These are phyloP conservation scores for Musa schizocarpa DNA, from an alignment of 176 grass and related monocot genomes.

Conservation along the genomic window DNA sequence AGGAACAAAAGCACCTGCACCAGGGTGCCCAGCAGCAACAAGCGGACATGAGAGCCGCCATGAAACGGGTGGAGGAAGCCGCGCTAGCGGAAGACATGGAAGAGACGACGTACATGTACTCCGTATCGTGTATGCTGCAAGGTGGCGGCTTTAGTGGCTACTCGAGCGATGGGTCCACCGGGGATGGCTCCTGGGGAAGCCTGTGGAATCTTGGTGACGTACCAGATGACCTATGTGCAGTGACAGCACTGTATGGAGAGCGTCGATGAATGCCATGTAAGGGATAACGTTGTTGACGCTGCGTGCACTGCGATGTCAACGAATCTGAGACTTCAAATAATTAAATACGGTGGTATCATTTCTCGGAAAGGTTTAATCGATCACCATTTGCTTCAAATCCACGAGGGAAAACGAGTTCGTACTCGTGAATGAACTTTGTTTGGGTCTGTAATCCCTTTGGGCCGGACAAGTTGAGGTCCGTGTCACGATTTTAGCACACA, in stretches of 20 bases:
- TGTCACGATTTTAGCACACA: too few relatives aligned
- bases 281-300: too few relatives aligned
- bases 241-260: neutral
- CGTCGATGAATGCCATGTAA: too few relatives aligned
- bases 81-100: neutral
- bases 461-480: too few relatives aligned
- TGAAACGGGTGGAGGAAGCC: neutral
- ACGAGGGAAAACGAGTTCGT: too few relatives aligned
- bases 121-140: constrained; percentile 23
- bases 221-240: neutral
- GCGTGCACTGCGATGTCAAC: too few relatives aligned
- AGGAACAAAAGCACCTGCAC: constrained; percentile 5
- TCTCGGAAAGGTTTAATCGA: too few relatives aligned
- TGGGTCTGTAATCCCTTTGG: too few relatives aligned
- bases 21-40: constrained; percentile 13
- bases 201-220: constrained; percentile 73
- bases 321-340: too few relatives aligned
- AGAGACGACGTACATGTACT: constrained; percentile 45
- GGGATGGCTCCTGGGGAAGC: constrained; percentile 61
- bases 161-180: constrained; percentile 41
- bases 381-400: too few relatives aligned
- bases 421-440: too few relatives aligned
- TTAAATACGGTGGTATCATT: too few relatives aligned
- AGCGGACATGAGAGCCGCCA: neutral
- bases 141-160: constrained; percentile 15